A percentile compares a stretch with the other conserved stretches of the same genome.
Evolutionary conservation across 2,329 filamentous ascomycete genomes (phyloP).

Genomic region (Venturia aucupariae): DNA sequence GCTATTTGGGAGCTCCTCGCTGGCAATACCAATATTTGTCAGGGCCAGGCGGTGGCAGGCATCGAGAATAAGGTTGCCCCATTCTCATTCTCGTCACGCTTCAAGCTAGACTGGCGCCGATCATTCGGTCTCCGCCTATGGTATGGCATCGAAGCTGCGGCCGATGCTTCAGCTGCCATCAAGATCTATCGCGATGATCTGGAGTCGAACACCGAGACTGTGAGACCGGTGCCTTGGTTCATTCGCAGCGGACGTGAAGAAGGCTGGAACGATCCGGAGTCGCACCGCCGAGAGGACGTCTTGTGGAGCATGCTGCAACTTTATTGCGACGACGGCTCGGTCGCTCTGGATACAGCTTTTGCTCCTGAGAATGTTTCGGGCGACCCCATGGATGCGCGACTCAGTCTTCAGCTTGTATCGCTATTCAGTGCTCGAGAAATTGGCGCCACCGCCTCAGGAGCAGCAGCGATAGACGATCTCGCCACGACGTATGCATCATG

Average conservation of each 20-base stretch:
- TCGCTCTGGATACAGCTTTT: constrained; percentile 31
- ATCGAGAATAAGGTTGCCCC: constrained; percentile 67
- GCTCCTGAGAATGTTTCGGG: constrained; percentile 68
- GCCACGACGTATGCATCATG: constrained; percentile 47
- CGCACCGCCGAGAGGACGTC: constrained; percentile 59
- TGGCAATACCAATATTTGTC: constrained; percentile 76
- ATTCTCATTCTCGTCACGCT: constrained; percentile 75
- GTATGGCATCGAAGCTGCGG: constrained; percentile 65
- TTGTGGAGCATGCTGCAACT: constrained; percentile 81
- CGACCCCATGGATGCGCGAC: constrained; percentile 62
- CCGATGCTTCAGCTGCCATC: constrained; percentile 65
- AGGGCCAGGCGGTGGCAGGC: constrained; percentile 60
- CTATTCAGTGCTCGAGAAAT: constrained; percentile 29
- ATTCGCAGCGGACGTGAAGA: constrained; percentile 48
- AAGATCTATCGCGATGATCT: constrained; percentile 65
- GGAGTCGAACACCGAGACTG: constrained; percentile 55
- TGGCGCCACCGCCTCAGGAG: constrained; percentile 31
- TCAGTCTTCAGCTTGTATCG: constrained; percentile 79
- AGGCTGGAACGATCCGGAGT: constrained; percentile 52
- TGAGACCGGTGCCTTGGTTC: constrained; percentile 65
- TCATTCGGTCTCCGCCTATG: constrained; percentile 85
- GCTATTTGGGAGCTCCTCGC: constrained; percentile 83
- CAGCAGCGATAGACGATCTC: constrained; percentile 47
- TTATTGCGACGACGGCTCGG: constrained; percentile 39
- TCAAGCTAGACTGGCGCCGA: constrained; percentile 85